Conservation (phyloP, 805 yeast species). For the Candida succiphila region DNA sequence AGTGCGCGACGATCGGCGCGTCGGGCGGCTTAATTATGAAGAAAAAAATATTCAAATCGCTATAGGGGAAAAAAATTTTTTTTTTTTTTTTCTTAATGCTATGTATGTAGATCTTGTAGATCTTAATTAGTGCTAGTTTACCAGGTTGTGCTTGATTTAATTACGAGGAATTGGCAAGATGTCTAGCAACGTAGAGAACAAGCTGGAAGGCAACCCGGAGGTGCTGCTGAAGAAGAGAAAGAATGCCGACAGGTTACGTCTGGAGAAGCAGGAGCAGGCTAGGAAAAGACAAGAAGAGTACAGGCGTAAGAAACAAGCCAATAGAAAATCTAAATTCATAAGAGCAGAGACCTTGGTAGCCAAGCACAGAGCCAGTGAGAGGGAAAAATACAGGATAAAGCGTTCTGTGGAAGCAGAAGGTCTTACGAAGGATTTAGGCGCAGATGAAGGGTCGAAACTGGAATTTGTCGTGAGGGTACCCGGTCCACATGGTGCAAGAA, state of each 20-base stretch:
- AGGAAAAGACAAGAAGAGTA: constrained; percentile 37
- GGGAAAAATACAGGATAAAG: constrained; percentile 60
- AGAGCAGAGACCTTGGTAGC: constrained; percentile 71
- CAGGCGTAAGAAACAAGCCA: constrained; percentile 31
- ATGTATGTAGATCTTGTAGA: too few relatives aligned
- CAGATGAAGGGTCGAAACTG: constrained; percentile 36
- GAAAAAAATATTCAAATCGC: neutral
- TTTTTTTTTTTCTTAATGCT: neutral
- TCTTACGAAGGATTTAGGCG: constrained; percentile 20
- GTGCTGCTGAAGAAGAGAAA: constrained; percentile 70
- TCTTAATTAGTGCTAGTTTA: too few relatives aligned
- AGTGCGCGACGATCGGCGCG: too few relatives aligned
- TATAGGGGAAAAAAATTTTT: neutral
- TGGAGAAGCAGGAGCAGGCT: constrained; percentile 64
- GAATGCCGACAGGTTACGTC: constrained; percentile 61
- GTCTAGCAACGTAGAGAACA: constrained; percentile 21
- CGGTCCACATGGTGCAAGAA: constrained; percentile 53
- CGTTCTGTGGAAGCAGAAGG: constrained; percentile 48
- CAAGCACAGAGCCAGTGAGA: constrained; percentile 49
- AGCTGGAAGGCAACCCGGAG: constrained; percentile 65
- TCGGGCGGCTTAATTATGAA: neutral
- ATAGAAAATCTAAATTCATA: constrained; percentile 43
- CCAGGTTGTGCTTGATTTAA: too few relatives aligned
- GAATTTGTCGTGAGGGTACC: constrained; percentile 59
- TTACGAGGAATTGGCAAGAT: too few relatives aligned